These are phyloP conservation scores for Hemileccinum rubropunctum DNA, from an alignment of 768 basidiomycete genomes.

Conservation along the genomic window DNA sequence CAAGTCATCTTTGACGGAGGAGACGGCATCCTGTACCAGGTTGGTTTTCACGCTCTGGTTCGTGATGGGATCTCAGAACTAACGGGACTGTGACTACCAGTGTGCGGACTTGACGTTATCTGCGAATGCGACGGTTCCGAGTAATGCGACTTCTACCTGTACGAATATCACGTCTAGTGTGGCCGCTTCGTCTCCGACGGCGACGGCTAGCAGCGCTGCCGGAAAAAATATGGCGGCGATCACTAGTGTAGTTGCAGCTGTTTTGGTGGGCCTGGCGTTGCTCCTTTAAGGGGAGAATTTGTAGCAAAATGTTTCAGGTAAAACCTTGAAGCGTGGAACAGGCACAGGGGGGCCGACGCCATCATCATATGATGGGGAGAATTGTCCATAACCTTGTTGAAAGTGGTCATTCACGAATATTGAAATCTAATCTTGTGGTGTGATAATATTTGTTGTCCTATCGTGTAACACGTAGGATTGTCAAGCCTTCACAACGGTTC, in stretches of 20 bases:
- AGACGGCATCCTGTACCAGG: conserved; percentile 72
- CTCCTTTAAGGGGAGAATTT: conserved; percentile 10
- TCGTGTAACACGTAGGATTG: too few species aligned
- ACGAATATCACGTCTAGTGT: conserved; percentile 30
- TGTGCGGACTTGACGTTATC: conserved; percentile 80
- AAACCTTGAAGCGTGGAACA: background rate
- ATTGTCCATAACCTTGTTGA: background rate
- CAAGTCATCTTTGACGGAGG: conserved; percentile 42
- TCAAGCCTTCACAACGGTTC: too few species aligned
- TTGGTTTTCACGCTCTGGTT: conserved; percentile 15
- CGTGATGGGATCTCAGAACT: background rate
- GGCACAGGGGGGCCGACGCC: too few species aligned
- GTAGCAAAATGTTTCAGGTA: background rate
- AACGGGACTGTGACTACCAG: conserved; percentile 34
- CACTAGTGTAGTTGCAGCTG: conserved; percentile 6
- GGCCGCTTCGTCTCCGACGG: conserved; percentile 12
- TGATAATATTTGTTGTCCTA: too few species aligned
- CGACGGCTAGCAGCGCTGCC: conserved; percentile 14
- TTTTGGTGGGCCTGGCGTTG: conserved; percentile 8
- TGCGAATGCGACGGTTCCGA: conserved; percentile 47
- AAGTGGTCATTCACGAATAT: background rate
- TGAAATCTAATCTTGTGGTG: too few species aligned
- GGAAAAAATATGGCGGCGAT: conserved; percentile 11
- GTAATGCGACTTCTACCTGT: conserved; percentile 36
- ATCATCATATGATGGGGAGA: background rate